Percentiles rank a stretch among this genome's conserved stretches.
phyloP scores from a whole-genome alignment of 2,329 filamentous ascomycete genomes.

The Cryphonectria parasitica region DNA sequence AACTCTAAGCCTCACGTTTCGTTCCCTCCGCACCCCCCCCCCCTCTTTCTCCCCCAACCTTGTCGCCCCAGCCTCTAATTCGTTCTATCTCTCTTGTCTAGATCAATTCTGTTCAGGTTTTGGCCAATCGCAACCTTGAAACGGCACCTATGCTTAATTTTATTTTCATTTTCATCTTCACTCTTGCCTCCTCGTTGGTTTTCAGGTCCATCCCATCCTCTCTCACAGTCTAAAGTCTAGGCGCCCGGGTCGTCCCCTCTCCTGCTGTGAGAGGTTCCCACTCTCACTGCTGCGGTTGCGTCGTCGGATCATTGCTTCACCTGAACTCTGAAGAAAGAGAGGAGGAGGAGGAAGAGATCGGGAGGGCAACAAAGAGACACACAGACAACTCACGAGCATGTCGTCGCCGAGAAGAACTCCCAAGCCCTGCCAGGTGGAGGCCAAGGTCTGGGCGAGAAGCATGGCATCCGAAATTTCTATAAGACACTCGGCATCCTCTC shows the following conservation, averaged over 20 bases:
- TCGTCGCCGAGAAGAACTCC: slow-evolving; percentile 5
- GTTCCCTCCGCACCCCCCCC: not conserved
- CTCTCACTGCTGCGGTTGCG: slow-evolving; percentile 19
- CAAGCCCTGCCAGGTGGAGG: slow-evolving; percentile 21
- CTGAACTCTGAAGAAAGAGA: slow-evolving; percentile 29
- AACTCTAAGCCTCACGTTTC: slow-evolving; percentile 15
- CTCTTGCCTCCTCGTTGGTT: not conserved
- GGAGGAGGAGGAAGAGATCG: slow-evolving; percentile 1
- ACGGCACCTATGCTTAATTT: not conserved
- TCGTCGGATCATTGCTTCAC: slow-evolving; percentile 32
- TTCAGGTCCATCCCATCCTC: slow-evolving; percentile 14
- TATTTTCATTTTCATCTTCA: not conserved
- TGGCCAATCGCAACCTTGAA: not conserved
- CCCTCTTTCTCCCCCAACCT: not conserved
- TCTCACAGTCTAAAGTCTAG: not conserved
- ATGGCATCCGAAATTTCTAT: slow-evolving; percentile 29
- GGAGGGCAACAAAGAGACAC: not conserved
- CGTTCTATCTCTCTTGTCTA: not conserved
- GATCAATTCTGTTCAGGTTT: not conserved
- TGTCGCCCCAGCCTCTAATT: not conserved
- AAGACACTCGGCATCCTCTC: slow-evolving; percentile 21
- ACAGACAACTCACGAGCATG: slow-evolving; percentile 5
- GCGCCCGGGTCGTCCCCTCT: slow-evolving; percentile 16
- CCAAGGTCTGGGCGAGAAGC: slow-evolving; percentile 19
- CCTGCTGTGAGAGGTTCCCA: not conserved